These are phyloP conservation scores for Schizosaccharomyces cryophilus DNA, from an alignment of 805 yeast species.

Conservation along the genomic window DNA sequence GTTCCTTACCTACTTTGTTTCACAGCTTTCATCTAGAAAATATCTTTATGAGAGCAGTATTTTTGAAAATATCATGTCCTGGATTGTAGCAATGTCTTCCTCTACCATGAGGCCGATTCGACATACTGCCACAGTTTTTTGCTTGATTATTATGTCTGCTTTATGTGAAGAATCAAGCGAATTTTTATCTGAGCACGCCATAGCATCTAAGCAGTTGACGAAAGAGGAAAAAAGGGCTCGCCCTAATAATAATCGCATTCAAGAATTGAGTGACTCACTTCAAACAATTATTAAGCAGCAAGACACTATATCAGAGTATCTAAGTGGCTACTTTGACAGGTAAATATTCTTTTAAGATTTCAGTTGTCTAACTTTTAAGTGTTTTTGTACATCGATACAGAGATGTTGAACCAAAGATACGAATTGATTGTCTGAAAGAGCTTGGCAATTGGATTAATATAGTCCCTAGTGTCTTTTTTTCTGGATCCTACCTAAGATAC, in stretches of 20 bases:
- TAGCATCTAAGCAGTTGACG: conserved; percentile 17
- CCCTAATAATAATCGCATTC: conserved; percentile 12
- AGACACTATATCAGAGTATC: conserved; percentile 27
- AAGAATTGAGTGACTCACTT: conserved; percentile 19
- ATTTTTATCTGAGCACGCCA: conserved; percentile 17
- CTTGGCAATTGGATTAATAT: conserved; percentile 50
- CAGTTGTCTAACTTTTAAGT: conserved; percentile 25
- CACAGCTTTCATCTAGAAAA: conserved; percentile 32
- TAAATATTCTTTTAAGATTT: neutral
- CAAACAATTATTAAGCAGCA: conserved; percentile 27
- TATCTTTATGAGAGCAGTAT: conserved; percentile 21
- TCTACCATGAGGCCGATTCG: conserved; percentile 49
- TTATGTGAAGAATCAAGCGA: conserved; percentile 26
- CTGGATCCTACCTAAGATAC: conserved; percentile 44
- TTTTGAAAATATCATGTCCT: conserved; percentile 34
- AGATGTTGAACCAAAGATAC: conserved; percentile 47
- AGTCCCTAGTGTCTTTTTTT: conserved; percentile 47
- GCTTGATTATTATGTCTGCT: conserved; percentile 35
- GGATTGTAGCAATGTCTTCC: conserved; percentile 55
- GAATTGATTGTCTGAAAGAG: conserved; percentile 40
- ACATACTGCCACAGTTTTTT: conserved; percentile 33
- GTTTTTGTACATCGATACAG: conserved; percentile 56
- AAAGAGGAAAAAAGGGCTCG: conserved; percentile 15
- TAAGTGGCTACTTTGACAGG: conserved; percentile 23
- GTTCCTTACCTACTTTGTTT: conserved; percentile 30